A percentile compares a stretch with the other conserved stretches of the same genome.
These are phyloP conservation scores for Colletotrichum sp. DNA, from an alignment of 2,329 filamentous ascomycete genomes.

Conservation along the genomic window DNA sequence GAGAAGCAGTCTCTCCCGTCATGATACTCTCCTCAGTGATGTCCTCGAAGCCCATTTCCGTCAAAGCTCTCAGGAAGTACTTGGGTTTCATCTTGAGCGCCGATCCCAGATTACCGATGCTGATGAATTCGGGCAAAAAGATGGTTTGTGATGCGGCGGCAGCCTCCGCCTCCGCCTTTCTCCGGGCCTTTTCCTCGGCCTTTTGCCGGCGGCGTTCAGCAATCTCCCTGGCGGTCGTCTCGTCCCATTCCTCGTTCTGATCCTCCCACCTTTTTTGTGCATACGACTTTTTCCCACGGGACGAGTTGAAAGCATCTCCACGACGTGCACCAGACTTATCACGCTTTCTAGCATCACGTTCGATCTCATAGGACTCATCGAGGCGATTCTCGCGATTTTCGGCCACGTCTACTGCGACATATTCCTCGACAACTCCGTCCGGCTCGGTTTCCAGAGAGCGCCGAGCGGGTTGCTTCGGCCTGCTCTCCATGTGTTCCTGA, in stretches of 20 bases:
- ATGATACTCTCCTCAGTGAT: slow-evolving; percentile 83
- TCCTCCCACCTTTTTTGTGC: slow-evolving; percentile 14
- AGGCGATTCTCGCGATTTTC: background rate
- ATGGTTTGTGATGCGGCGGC: slow-evolving; percentile 50
- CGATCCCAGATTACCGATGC: slow-evolving; percentile 79
- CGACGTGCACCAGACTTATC: background rate
- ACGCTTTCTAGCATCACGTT: slow-evolving; percentile 15
- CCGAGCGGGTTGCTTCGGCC: background rate
- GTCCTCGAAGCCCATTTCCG: slow-evolving; percentile 88
- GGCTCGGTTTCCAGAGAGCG: background rate
- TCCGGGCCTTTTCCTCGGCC: slow-evolving; percentile 45
- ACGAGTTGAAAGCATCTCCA: background rate
- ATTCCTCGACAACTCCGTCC: background rate
- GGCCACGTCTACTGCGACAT: background rate
- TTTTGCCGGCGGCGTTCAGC: slow-evolving; percentile 46
- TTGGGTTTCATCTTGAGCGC: slow-evolving; percentile 74
- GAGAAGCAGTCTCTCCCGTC: slow-evolving; percentile 86
- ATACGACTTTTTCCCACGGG: slow-evolving; percentile 5
- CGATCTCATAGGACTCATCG: slow-evolving; percentile 19
- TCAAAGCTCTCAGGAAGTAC: slow-evolving; percentile 76
- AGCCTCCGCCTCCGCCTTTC: slow-evolving; percentile 48
- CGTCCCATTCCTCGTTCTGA: slow-evolving; percentile 43
- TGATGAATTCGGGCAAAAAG: slow-evolving; percentile 89
- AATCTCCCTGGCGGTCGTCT: slow-evolving; percentile 38
- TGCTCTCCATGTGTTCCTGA: background rate